Conservation (phyloP, 2,329 filamentous ascomycete species). For the Arachnopeziza araneosa region DNA sequence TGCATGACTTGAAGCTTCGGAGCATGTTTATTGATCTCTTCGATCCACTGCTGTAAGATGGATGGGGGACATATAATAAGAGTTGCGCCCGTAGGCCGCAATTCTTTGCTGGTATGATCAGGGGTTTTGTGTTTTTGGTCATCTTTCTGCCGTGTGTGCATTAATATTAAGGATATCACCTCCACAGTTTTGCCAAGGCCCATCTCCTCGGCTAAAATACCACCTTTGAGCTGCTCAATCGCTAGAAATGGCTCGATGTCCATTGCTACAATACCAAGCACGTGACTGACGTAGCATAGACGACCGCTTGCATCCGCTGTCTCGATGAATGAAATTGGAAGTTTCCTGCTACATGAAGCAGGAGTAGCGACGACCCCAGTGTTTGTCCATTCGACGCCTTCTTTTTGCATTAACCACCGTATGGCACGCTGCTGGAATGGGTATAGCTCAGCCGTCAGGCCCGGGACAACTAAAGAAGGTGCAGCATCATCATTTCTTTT, state of each 20-base stretch:
- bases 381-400: conserved; percentile 49
- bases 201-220: conserved; percentile 69
- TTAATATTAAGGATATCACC: conserved; percentile 62
- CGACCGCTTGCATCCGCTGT: conserved; percentile 41
- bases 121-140: conserved; percentile 28
- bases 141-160: conserved; percentile 44
- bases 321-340: conserved; percentile 38
- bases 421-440: conserved; percentile 69
- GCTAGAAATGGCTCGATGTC: conserved; percentile 42
- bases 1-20: conserved; percentile 50
- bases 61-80: conserved; percentile 56
- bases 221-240: conserved; percentile 42
- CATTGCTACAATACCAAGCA: conserved; percentile 54
- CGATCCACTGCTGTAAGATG: conserved; percentile 55
- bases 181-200: conserved; percentile 78
- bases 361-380: conserved; percentile 2
- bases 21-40: conserved; percentile 53
- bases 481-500: conserved; percentile 36
- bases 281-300: conserved; percentile 52
- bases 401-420: conserved; percentile 63
- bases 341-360: background rate
- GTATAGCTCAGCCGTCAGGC: conserved; percentile 50
- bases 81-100: conserved; percentile 49
- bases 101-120: conserved; percentile 34
- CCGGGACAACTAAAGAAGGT: conserved; percentile 37